Percentiles rank a stretch among this genome's conserved stretches.
These are phyloP conservation scores for Cytidiella melzeri DNA, from an alignment of 768 basidiomycete genomes.

Conservation along the genomic window DNA sequence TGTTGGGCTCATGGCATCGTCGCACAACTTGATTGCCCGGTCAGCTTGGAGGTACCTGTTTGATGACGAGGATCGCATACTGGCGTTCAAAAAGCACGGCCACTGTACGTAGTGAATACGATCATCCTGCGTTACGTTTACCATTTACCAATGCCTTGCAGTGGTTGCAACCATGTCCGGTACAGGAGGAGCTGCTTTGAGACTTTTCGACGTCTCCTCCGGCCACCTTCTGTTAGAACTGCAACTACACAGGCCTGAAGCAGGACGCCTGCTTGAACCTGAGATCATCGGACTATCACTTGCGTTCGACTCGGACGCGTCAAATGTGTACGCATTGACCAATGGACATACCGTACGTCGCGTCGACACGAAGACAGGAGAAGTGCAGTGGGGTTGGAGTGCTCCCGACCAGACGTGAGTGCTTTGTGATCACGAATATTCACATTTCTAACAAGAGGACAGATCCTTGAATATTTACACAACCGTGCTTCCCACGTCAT, in stretches of 20 bases:
- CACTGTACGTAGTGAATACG: constrained; percentile 40
- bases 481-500: constrained; percentile 46
- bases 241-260: constrained; percentile 42
- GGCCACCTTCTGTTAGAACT: constrained; percentile 67
- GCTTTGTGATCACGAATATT: neutral
- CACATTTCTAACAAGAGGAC: neutral
- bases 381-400: constrained; percentile 66
- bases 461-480: constrained; percentile 66
- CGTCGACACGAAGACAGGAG: constrained; percentile 46
- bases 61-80: constrained; percentile 61
- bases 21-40: constrained; percentile 8
- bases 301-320: constrained; percentile 28
- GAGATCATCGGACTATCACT: constrained; percentile 50
- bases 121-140: neutral
- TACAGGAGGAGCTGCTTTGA: constrained; percentile 59
- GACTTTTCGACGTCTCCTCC: constrained; percentile 56
- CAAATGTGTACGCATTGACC: constrained; percentile 45
- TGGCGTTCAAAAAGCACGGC: constrained; percentile 52
- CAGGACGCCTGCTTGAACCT: constrained; percentile 45
- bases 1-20: neutral
- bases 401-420: constrained; percentile 61
- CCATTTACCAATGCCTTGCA: constrained; percentile 21
- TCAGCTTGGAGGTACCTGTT: constrained; percentile 80
- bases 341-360: constrained; percentile 55
- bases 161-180: constrained; percentile 75